Percentiles rank a stretch among this genome's conserved stretches.
phyloP scores from a whole-genome alignment of 176 grass and related monocot species.

The Zea mays region DNA sequence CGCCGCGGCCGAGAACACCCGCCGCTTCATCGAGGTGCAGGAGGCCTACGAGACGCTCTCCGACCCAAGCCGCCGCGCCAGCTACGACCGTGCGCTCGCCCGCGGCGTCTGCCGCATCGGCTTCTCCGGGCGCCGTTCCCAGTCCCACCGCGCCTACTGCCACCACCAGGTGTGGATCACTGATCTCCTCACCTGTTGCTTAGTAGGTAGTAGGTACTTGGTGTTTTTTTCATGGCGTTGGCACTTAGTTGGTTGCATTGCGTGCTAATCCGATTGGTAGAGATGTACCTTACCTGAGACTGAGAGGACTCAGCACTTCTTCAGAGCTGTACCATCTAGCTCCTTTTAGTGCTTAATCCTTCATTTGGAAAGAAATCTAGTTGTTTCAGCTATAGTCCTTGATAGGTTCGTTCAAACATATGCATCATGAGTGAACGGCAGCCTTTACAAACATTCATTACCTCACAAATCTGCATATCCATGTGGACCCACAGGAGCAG shows the following conservation, averaged over 20 bases:
- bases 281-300: too few relatives aligned
- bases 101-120: constrained; percentile 51
- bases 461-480: background rate
- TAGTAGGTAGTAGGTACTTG: too few relatives aligned
- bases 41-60: constrained; percentile 92
- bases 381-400: background rate
- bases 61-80: constrained; percentile 61
- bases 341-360: background rate
- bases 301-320: background rate
- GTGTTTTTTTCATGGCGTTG: background rate
- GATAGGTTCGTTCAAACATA: background rate
- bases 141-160: constrained; percentile 35
- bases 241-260: background rate
- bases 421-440: background rate
- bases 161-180: constrained; percentile 46
- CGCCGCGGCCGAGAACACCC: constrained; percentile 61
- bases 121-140: constrained; percentile 38
- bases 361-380: background rate
- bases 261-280: background rate
- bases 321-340: background rate
- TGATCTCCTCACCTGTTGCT: background rate
- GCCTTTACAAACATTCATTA: background rate
- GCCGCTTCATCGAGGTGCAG: constrained; percentile 81
- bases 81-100: constrained; percentile 62
- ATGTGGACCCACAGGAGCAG: constrained; percentile 41